Evolutionary conservation across 164 flowering plant genomes (phyloP).

Genomic region (Malania oleifera): DNA sequence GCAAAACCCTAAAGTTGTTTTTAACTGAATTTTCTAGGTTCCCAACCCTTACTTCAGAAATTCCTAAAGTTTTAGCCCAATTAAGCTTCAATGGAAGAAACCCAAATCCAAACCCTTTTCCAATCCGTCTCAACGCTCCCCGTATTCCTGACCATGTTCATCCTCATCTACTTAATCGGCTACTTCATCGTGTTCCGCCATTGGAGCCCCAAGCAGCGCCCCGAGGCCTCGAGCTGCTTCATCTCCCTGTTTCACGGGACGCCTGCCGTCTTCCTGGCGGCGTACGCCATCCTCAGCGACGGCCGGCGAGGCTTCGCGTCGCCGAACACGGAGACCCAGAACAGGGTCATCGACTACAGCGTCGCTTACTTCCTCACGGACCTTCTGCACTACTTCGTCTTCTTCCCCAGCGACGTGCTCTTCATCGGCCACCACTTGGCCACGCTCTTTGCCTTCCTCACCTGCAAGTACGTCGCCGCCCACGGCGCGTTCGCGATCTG

Average conservation of each 20-base stretch:
- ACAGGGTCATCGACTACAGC: slow-evolving; percentile 67
- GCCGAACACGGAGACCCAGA: slow-evolving; percentile 48
- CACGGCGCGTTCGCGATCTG: slow-evolving; percentile 69
- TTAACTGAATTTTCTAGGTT: too few relatives aligned
- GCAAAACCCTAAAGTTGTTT: too few relatives aligned
- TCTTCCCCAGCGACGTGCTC: slow-evolving; percentile 64
- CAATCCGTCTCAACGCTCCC: slow-evolving; percentile 25
- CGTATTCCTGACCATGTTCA: slow-evolving; percentile 43
- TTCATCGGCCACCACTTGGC: slow-evolving; percentile 88
- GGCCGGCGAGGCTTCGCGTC: slow-evolving; percentile 40
- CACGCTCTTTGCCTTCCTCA: slow-evolving; percentile 74
- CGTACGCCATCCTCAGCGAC: slow-evolving; percentile 28
- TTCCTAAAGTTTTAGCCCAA: too few relatives aligned
- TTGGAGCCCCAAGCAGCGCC: slow-evolving; percentile 56
- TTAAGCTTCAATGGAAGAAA: slow-evolving; percentile 1
- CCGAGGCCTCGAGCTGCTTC: slow-evolving; percentile 75
- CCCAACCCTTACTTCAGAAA: too few relatives aligned
- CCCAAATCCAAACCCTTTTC: slow-evolving; percentile 31
- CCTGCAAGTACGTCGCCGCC: slow-evolving; percentile 62
- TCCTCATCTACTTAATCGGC: slow-evolving; percentile 44
- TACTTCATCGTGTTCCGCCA: slow-evolving; percentile 52
- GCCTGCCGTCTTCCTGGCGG: slow-evolving; percentile 47
- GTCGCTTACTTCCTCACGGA: slow-evolving; percentile 73
- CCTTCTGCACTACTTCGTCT: slow-evolving; percentile 60
- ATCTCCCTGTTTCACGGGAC: slow-evolving; percentile 83